A percentile compares a stretch with the other conserved stretches of the same genome.
Evolutionary conservation across 768 basidiomycete genomes (phyloP).

Genomic region (Mycena pura): DNA sequence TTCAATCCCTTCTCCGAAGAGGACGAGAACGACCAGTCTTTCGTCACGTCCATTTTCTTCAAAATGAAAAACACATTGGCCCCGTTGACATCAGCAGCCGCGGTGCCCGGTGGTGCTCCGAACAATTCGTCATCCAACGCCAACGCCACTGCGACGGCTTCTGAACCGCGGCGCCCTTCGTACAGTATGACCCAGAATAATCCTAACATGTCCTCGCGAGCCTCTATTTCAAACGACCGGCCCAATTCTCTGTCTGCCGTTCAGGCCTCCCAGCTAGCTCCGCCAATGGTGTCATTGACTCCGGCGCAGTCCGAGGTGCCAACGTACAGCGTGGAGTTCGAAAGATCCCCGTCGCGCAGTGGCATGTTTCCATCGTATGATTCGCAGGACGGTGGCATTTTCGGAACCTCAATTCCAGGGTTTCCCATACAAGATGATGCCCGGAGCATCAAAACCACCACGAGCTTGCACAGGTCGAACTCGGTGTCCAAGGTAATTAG

Average conservation of each 20-base stretch:
- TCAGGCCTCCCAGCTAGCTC: constrained; percentile 64
- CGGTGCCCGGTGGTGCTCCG: constrained; percentile 40
- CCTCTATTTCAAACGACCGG: constrained; percentile 55
- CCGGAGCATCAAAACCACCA: constrained; percentile 79
- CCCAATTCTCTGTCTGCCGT: constrained; percentile 62
- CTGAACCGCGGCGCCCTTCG: constrained; percentile 69
- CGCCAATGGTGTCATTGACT: constrained; percentile 84
- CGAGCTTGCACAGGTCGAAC: constrained; percentile 73
- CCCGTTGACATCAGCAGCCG: constrained; percentile 63
- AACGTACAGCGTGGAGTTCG: constrained; percentile 70
- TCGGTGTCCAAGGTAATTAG: constrained; percentile 94
- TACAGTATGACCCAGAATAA: constrained; percentile 50
- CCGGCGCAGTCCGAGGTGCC: constrained; percentile 84
- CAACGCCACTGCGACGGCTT: constrained; percentile 35
- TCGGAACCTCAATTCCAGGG: constrained; percentile 85
- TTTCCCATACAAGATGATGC: constrained; percentile 94
- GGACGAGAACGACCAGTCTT: constrained; percentile 88
- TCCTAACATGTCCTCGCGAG: constrained; percentile 55
- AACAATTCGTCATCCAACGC: constrained; percentile 38
- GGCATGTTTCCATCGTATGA: constrained; percentile 61
- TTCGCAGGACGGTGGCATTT: constrained; percentile 57
- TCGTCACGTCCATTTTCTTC: constrained; percentile 82
- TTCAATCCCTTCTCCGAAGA: constrained; percentile 95
- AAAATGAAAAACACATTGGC: constrained; percentile 81
- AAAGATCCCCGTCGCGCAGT: constrained; percentile 61